Conservation (phyloP, 2,329 filamentous ascomycete genomes). For the Grosmannia penicillata region DNA sequence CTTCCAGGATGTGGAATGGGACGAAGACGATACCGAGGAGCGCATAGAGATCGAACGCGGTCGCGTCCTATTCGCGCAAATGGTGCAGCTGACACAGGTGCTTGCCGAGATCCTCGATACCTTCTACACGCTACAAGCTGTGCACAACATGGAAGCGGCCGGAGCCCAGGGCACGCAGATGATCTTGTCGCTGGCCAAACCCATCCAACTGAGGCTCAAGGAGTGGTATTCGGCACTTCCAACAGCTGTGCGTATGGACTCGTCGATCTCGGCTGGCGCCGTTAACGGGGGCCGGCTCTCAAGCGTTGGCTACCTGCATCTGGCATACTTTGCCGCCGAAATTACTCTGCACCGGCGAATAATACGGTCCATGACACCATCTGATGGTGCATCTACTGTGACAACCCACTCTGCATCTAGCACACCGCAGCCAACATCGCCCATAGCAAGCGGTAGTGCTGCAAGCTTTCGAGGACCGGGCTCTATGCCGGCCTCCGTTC, state of each 20-base stretch:
- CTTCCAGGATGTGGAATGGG: constrained; percentile 58
- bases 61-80: constrained; percentile 56
- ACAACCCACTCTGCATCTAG: constrained; percentile 21
- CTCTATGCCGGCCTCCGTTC: constrained; percentile 3
- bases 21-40: constrained; percentile 45
- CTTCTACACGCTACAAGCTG: constrained; percentile 69
- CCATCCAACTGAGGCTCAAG: constrained; percentile 68
- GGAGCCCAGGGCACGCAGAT: constrained; percentile 57
- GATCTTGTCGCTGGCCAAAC: constrained; percentile 62
- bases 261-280: constrained; percentile 24
- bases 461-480: constrained; percentile 11
- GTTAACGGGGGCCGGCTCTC: constrained; percentile 32
- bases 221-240: constrained; percentile 69
- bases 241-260: constrained; percentile 49
- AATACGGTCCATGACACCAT: constrained; percentile 57
- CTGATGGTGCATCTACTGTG: constrained; percentile 12
- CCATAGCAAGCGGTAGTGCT: constrained; percentile 6
- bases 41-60: constrained; percentile 53
- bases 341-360: constrained; percentile 88
- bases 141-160: constrained; percentile 50
- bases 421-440: constrained; percentile 9
- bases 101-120: constrained; percentile 69
- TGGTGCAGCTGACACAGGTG: constrained; percentile 61
- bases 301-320: constrained; percentile 64
- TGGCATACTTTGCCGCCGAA: constrained; percentile 87